Evolutionary conservation across 106 monocot genomes (phyloP).

Genomic region (Platanthera zijinensis): DNA sequence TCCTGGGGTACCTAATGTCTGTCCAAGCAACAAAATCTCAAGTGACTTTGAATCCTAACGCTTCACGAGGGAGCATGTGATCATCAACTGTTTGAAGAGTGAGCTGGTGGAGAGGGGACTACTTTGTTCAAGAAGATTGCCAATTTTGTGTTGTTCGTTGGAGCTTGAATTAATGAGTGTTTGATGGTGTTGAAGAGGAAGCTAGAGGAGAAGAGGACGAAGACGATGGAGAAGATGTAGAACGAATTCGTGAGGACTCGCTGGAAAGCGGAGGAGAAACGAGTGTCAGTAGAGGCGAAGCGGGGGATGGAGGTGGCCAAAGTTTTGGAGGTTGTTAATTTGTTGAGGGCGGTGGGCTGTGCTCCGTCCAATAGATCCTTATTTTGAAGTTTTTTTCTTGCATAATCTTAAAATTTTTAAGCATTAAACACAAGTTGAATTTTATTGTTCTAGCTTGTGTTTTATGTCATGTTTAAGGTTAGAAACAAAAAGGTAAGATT

Average conservation of each 20-base stretch:
- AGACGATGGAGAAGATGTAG: constrained; percentile 63
- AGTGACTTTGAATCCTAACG: not conserved
- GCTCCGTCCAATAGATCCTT: constrained; percentile 61
- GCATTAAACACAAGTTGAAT: not conserved
- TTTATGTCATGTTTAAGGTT: not conserved
- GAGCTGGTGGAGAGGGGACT: constrained; percentile 62
- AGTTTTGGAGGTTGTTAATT: constrained; percentile 54
- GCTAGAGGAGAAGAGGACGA: constrained; percentile 73
- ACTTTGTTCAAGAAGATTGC: constrained; percentile 55
- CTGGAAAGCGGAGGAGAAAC: constrained; percentile 74
- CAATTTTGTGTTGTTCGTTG: not conserved
- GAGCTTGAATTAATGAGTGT: not conserved
- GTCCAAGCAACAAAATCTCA: too few relatives aligned
- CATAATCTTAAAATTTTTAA: not conserved
- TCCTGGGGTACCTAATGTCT: too few relatives aligned
- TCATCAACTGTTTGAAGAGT: constrained; percentile 72
- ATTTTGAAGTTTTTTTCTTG: constrained; percentile 25
- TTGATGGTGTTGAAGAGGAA: constrained; percentile 40
- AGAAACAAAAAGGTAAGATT: not conserved
- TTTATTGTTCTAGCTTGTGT: constrained; percentile 5
- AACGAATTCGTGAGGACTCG: constrained; percentile 60
- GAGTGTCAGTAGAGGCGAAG: constrained; percentile 74
- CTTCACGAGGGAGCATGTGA: constrained; percentile 69
- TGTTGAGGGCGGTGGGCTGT: constrained; percentile 61
- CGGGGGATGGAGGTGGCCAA: constrained; percentile 66